Evolutionary conservation across 768 basidiomycete species (phyloP).

Genomic region (Rhodocollybia butyracea): DNA sequence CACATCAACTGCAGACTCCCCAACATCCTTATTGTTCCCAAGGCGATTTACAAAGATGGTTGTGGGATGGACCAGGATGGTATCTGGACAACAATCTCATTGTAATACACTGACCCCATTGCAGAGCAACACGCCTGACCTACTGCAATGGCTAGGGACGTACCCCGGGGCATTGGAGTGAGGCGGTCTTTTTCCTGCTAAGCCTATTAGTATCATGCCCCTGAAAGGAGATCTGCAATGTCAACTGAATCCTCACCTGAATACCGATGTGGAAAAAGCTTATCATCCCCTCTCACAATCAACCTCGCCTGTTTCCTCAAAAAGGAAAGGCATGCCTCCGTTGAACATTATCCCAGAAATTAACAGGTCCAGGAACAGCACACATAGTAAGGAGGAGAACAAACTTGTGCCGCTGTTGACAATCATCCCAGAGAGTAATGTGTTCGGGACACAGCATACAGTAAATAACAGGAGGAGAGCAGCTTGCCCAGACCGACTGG

Average conservation of each 20-base stretch:
- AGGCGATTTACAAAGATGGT: background rate
- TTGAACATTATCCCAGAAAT: background rate
- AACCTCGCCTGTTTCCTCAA: too few species aligned
- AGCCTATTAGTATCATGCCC: background rate
- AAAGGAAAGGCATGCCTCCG: background rate
- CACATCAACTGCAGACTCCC: constrained; percentile 1
- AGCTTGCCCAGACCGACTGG: background rate
- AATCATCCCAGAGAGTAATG: constrained; percentile 2
- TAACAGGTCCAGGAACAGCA: background rate
- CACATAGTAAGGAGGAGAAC: background rate
- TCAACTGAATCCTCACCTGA: background rate
- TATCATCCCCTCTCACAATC: too few species aligned
- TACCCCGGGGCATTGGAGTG: too few species aligned
- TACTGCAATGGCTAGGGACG: too few species aligned
- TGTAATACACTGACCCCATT: background rate
- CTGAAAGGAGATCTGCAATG: background rate
- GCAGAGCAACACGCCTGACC: too few species aligned
- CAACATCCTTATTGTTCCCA: constrained; percentile 1
- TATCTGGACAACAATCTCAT: background rate
- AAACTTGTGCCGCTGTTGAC: background rate
- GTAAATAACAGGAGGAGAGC: background rate
- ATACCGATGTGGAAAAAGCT: background rate
- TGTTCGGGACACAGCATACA: background rate
- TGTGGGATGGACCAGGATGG: background rate
- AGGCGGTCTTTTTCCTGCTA: background rate